Base-by-base conservation (phyloP, 2,329 filamentous ascomycete species). In the Phyllosticta citriasiana region DNA sequence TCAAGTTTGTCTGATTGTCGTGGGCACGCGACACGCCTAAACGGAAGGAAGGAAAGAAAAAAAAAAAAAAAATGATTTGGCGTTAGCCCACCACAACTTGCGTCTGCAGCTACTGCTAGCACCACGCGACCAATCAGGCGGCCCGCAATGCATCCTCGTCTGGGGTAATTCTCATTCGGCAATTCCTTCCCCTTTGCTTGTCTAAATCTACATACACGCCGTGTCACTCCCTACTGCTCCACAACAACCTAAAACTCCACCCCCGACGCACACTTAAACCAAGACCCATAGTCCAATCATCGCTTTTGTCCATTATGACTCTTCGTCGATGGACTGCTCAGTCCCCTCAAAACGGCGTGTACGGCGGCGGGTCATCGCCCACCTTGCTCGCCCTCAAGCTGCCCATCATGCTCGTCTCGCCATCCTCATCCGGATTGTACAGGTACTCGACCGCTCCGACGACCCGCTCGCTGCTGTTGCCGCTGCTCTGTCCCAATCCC, bases 361-460 rank as follows among this genome's bases (percentile, higher is more conserved):
- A 40, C 2, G 33, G 33, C 10, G 33, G 33, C 33, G 33, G 33
- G 10, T 40, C 33, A 16, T 40, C 33, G 7, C 33, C 33, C 9
- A 2, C 4, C 33, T 16, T 40, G 33, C 33, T 12, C 4, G 10
- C 33, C 33, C 33, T 40, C 33, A 40, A 40, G 10, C 33, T 40
- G 33, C 33, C 33, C 58, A 60, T 60, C 26, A 35, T 54, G n/a
- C 53, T 55, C n/a, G 53, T 50, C 24, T 60, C 58, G 2, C 53
- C 58, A 33, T 55, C 22, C 24, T 27, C 19, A 16, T 60, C 58
- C 3, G 35, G 58, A 14, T 60, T 53, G 25, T 60, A 52, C 6
- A 16, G 25, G 25, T 60, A 52, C 9, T 14, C 33, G 33, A 40
- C 33, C 33, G 10, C 27, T 30, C 6, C 5, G 6, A 6, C 27